Evolutionary conservation across 1,284 basidiomycete genomes (phyloP).

Genomic region (Sphaerobolus stellatus): DNA sequence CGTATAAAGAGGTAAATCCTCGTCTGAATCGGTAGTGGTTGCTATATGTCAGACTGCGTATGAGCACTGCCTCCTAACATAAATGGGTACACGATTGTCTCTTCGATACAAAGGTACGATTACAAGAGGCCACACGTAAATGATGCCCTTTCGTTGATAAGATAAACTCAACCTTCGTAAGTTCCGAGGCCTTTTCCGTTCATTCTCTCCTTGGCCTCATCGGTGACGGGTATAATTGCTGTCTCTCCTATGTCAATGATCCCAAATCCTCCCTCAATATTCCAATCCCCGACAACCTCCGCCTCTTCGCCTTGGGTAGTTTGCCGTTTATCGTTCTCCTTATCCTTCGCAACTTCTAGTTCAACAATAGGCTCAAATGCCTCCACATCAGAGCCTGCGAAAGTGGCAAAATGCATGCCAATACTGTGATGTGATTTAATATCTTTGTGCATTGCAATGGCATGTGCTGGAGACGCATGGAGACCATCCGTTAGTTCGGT

Average conservation of each 20-base stretch:
- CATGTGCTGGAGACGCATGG: slow-evolving; percentile 27
- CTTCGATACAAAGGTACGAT: no score
- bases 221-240: slow-evolving; percentile 17
- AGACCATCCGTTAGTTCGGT: slow-evolving; percentile 21
- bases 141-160: no score
- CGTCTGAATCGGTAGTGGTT: no score
- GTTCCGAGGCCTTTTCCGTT: no score
- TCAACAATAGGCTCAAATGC: slow-evolving; percentile 35
- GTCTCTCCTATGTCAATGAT: slow-evolving; percentile 32
- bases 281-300: slow-evolving; percentile 30
- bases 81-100: no score
- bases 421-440: slow-evolving; percentile 36
- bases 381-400: slow-evolving; percentile 36
- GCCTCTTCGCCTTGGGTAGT: no score
- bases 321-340: no score
- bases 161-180: no score
- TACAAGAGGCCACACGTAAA: no score
- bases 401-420: slow-evolving; percentile 42
- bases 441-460: slow-evolving; percentile 25
- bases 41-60: no score
- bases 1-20: no score
- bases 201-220: background rate
- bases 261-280: slow-evolving; percentile 34
- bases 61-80: no score
- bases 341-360: slow-evolving; percentile 26